Percentiles rank a stretch among this genome's conserved stretches.
phyloP scores from a whole-genome alignment of 2,329 filamentous ascomycete genomes.

The Hymenoscyphus scutula region DNA sequence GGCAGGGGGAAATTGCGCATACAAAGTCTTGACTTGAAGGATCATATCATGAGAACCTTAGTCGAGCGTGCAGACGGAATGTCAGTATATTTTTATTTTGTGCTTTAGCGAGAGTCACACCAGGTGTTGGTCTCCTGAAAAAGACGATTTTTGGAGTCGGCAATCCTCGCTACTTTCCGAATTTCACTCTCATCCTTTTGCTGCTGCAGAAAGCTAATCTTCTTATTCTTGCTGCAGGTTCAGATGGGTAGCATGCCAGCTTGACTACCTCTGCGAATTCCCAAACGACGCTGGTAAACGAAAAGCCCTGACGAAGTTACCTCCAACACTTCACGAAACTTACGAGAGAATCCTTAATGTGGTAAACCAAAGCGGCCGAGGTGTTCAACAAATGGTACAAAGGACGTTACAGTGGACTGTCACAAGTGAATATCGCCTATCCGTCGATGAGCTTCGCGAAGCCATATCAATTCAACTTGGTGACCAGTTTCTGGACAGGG shows the following conservation, averaged over 20 bases:
- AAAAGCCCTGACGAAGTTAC: slow-evolving; percentile 22
- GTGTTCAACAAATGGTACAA: slow-evolving; percentile 2
- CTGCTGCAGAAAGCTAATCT: no score
- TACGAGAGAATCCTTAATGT: slow-evolving; percentile 29
- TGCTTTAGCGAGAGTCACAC: no score
- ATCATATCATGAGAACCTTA: slow-evolving; percentile 1
- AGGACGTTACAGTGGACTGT: neutral
- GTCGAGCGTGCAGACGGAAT: slow-evolving; percentile 4
- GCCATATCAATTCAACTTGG: slow-evolving; percentile 4
- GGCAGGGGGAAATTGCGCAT: slow-evolving; percentile 2
- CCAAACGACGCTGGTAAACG: slow-evolving; percentile 9
- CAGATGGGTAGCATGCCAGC: slow-evolving; percentile 32
- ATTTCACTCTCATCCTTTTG: no score
- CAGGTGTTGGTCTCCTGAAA: no score
- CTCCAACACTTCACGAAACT: slow-evolving; percentile 25
- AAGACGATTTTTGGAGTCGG: no score
- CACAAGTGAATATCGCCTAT: neutral
- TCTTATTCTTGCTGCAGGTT: slow-evolving; percentile 25
- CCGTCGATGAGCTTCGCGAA: neutral
- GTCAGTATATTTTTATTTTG: no score
- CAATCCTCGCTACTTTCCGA: no score
- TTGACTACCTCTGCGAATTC: slow-evolving; percentile 23
- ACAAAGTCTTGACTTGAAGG: neutral
- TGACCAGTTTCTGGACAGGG: neutral
- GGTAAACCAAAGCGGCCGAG: slow-evolving; percentile 13